These are phyloP conservation scores for Astraeus odoratus DNA, from an alignment of 768 basidiomycete species.

Conservation along the genomic window DNA sequence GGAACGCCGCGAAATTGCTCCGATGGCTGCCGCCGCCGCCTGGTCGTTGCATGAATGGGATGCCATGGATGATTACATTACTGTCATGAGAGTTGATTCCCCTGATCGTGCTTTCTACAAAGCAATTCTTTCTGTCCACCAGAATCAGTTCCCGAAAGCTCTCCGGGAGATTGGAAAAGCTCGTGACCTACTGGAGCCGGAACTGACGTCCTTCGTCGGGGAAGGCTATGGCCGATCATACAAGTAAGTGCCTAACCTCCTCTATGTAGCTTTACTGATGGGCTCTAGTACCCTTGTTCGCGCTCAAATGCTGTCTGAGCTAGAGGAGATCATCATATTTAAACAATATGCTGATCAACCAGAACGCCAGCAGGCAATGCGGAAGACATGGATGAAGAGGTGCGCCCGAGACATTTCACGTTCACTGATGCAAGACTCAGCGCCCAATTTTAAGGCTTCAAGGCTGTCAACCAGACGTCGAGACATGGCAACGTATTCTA, in stretches of 20 bases:
- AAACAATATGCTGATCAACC: constrained; percentile 93
- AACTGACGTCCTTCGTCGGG: constrained; percentile 84
- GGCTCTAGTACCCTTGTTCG: constrained; percentile 80
- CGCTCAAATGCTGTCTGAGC: constrained; percentile 95
- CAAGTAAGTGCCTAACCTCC: constrained; percentile 52
- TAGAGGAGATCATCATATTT: constrained; percentile 95
- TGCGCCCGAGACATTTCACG: constrained; percentile 26
- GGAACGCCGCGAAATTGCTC: constrained; percentile 85
- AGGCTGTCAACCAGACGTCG: constrained; percentile 96
- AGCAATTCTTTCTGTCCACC: constrained; percentile 92
- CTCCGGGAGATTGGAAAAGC: constrained; percentile 86
- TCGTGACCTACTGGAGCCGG: constrained; percentile 85
- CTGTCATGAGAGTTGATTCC: constrained; percentile 87
- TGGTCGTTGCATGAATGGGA: constrained; percentile 99
- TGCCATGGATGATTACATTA: constrained; percentile 95
- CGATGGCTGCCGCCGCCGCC: constrained; percentile 93
- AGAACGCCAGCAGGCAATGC: constrained; percentile 83
- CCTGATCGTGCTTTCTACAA: constrained; percentile 94
- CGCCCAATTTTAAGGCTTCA: constrained; percentile 50
- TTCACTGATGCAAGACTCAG: background rate
- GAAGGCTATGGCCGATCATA: constrained; percentile 98
- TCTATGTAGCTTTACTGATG: constrained; percentile 10
- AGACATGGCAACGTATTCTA: constrained; percentile 97
- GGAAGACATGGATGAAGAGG: constrained; percentile 98
- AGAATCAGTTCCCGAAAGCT: constrained; percentile 93